Evolutionary conservation across 2,329 filamentous ascomycete genomes (phyloP), one percentile per base, ranked within the genome.

Genomic region (Neonectria sp.): DNA sequence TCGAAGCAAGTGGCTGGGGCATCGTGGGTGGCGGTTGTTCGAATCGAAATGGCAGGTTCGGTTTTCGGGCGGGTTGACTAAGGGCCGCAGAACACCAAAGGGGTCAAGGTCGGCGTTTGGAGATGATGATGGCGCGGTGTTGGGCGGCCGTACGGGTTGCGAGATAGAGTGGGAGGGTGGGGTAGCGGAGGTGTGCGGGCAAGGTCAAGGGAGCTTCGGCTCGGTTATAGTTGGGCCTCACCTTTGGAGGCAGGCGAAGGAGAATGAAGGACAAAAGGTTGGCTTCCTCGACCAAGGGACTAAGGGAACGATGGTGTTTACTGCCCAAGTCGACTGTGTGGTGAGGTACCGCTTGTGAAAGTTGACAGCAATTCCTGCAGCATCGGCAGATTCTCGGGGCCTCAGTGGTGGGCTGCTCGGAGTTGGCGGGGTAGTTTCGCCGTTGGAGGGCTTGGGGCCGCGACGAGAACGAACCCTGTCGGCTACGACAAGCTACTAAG

Each of bases 1-100:
- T 98, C 78, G 94, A 91, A 78, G 88, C 90, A 68, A 95, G 86
- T 78, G 88, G 88, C 82, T 94, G 91, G 74, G 91, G 90, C 92
- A 93, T 93, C 73, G 79, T 81, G 69, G 52, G 60, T 53, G 27
- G 46, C 25, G 55, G n/a, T 52, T 37, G 27, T 15, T 37, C 33
- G 12, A 51, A 51, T 52, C 49, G 58, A 29, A 24, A 33, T 55
- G 51, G 35, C 12, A 55, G 43, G 35, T 51, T 35, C 25, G 24
- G 13, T 43, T 37, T 33, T 51, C 35, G 31, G 33, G 43, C 21
- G 21, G n/a, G 24, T 46, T 27, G 58, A 29, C 33, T 60, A 17
- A 43, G 29, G 13, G 48, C 27, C 24, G 52, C 25, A 51, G n/a
- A 51, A 55, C 51, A 33, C 65, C 43, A 64, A 63, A 48, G 56